Evolutionary conservation across 2,329 filamentous ascomycete species (phyloP).

Genomic region (Trichophyton rubrum): DNA sequence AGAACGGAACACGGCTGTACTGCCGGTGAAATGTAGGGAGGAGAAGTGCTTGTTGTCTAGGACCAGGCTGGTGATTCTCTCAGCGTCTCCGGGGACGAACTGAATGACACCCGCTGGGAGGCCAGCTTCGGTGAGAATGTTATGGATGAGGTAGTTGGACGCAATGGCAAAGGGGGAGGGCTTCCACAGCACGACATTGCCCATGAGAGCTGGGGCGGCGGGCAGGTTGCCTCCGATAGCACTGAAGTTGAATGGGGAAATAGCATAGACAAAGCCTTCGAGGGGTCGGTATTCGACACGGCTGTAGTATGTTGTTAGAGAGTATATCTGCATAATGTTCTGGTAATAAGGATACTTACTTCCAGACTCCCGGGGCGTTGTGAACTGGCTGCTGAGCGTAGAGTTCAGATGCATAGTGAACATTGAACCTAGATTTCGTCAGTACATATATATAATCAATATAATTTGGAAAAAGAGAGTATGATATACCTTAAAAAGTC

Average conservation of each 20-base stretch:
- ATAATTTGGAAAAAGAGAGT: neutral
- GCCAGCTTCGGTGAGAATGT: slow-evolving; percentile 82
- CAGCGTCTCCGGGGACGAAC: slow-evolving; percentile 80
- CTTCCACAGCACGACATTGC: slow-evolving; percentile 95
- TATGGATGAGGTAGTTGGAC: slow-evolving; percentile 83
- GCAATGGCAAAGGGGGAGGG: slow-evolving; percentile 79
- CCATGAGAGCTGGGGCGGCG: slow-evolving; percentile 71
- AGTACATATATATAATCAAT: neutral
- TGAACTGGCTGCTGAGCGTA: slow-evolving; percentile 78
- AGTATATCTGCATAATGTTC: neutral
- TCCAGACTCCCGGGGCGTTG: slow-evolving; percentile 77
- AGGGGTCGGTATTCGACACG: slow-evolving; percentile 77
- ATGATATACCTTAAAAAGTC: slow-evolving; percentile 61
- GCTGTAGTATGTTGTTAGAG: slow-evolving; percentile 21
- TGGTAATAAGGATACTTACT: slow-evolving; percentile 35
- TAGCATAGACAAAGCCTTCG: slow-evolving; percentile 89
- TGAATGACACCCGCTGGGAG: slow-evolving; percentile 83
- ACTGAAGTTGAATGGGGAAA: slow-evolving; percentile 95
- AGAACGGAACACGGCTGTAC: slow-evolving; percentile 78
- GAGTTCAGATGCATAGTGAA: slow-evolving; percentile 82
- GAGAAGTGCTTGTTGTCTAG: slow-evolving; percentile 70
- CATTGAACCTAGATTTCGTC: slow-evolving; percentile 58
- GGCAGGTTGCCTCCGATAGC: slow-evolving; percentile 83
- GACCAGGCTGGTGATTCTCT: slow-evolving; percentile 65
- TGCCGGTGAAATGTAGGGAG: slow-evolving; percentile 89